Evolutionary conservation across 225 moss, liverwort and hornwort genomes (phyloP), one percentile per base, ranked within the genome.

Genomic region (Physcomitrellopsis africana): DNA sequence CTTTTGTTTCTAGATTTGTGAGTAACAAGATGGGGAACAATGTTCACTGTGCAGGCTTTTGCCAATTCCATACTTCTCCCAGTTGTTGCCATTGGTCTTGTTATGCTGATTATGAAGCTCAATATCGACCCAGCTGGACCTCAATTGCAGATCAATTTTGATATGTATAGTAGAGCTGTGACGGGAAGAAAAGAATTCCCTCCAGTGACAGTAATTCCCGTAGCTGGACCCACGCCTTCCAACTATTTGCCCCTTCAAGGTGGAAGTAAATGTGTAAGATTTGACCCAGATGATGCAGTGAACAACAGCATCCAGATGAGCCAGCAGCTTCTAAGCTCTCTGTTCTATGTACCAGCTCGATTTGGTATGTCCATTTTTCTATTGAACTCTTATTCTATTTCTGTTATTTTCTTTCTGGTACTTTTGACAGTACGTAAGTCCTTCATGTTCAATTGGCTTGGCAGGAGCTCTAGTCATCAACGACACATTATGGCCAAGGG

Each of bases 71-170:
- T 96, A 41, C 85, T 96, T 44, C 81, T 96, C 20, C 96, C 96
- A 7, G 96, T 91, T 60, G 82, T 86, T 45, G 92, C 89, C 14
- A 94, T 96, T 48, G 85, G 83, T 32, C 85, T 94, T 54, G 92
- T 96, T 51, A 88, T 96, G 96, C 71, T 94, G 67, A 84, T 96
- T 24, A 69, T 96, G 88, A 96, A 94, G 51, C 69, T 96, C 68
- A 96, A 94, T 69, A 79, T 94, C 15, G 86, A 96, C 76, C 96
- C 96, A 57, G 92, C 86, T 23, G 96, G 96, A 7, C 94, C 94
- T 9, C 67, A 70, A 61, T 77, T 96, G 59, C 78, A 63, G 57
- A 82, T 96, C 37, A 74, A 75, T 63, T 94, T 94, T 55, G 82
- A 74, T 23, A 86, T 96, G 87, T 96, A 86, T 73, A 92, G 80